Evolutionary conservation across 805 yeast genomes (phyloP), one percentile per base, ranked within the genome.

Genomic region (Cyberlindnera petersonii): DNA sequence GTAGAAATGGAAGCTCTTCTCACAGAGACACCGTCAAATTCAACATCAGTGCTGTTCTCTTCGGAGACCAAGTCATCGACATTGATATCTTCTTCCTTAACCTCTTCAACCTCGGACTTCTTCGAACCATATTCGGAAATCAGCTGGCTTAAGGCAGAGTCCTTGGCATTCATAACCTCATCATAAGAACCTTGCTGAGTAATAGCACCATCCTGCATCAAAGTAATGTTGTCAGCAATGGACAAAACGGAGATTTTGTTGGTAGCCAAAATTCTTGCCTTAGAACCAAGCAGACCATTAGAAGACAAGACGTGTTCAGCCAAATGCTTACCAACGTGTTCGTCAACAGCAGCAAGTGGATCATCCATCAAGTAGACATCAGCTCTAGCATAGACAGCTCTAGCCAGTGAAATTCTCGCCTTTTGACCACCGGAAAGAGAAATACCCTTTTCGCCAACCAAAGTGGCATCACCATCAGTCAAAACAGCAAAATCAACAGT

Each of bases 351-450:
- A 59, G 95, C 83, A 43, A 93, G 72, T 9, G 95, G 86, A 63
- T 93, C 98, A 60, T 93, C 98, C 47, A 93, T 65, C 28, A 93
- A 65, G 59, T 86, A 88, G 22, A 93, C 77, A 56, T 93, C 98
- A 4, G 98, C 94, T 48, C 98, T 74, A 10, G 96, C 76, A 59
- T 93, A 93, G 9, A 93, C 96, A 10, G 98, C 97, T 59, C 98
- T 77, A 0, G 98, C 98, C 37, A 93, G 72, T 1, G 95, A 81
- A 26, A 93, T 72, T 60, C 98, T 79, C 0, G 98, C 98, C 71
- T 93, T 93, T 63, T 93, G 98, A 31, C 98, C 98, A 36, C 98
- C 98, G 29, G 96, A 86, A 35, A 93, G 70, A 11, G 97, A 86
- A 36, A 93, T 89, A 48, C 98, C 98, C 60, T 91, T 87, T 65